A percentile compares a stretch with the other conserved stretches of the same genome.
phyloP scores from a whole-genome alignment of 192 early-diverging fungal genomes.

The Coemansia sp. region DNA sequence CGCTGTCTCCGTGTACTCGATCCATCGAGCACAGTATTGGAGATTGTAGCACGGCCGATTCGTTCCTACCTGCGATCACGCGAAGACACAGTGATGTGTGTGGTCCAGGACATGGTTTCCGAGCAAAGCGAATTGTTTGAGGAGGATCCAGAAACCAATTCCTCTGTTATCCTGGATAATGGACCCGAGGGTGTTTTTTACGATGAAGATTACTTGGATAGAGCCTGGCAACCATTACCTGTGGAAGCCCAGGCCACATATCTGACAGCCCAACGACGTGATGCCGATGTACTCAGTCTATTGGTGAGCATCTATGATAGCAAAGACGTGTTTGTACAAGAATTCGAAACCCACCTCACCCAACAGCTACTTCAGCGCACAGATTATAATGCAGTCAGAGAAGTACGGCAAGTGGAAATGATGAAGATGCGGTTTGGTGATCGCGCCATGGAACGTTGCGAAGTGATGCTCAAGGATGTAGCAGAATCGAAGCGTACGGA shows the following conservation, averaged over 20 bases:
- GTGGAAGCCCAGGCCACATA: slow-evolving; percentile 50
- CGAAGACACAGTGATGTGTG: slow-evolving; percentile 63
- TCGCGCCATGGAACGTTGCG: slow-evolving; percentile 58
- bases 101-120: slow-evolving; percentile 63
- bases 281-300: slow-evolving; percentile 63
- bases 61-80: slow-evolving; percentile 59
- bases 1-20: slow-evolving; percentile 67
- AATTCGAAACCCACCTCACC: slow-evolving; percentile 63
- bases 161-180: slow-evolving; percentile 8
- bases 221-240: slow-evolving; percentile 63
- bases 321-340: slow-evolving; percentile 64
- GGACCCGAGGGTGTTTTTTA: slow-evolving; percentile 48
- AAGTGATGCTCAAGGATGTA: slow-evolving; percentile 80
- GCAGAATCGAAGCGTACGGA: slow-evolving; percentile 68
- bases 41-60: slow-evolving; percentile 58
- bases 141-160: slow-evolving; percentile 23
- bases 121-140: slow-evolving; percentile 59
- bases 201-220: slow-evolving; percentile 49
- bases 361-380: slow-evolving; percentile 46
- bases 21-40: slow-evolving; percentile 62
- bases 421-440: slow-evolving; percentile 72
- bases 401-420: slow-evolving; percentile 67
- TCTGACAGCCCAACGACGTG: slow-evolving; percentile 21
- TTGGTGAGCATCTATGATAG: slow-evolving; percentile 69
- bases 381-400: slow-evolving; percentile 55